These are phyloP conservation scores for Theileria parva DNA, from an alignment of 169 alveolate species.

Conservation along the genomic window DNA sequence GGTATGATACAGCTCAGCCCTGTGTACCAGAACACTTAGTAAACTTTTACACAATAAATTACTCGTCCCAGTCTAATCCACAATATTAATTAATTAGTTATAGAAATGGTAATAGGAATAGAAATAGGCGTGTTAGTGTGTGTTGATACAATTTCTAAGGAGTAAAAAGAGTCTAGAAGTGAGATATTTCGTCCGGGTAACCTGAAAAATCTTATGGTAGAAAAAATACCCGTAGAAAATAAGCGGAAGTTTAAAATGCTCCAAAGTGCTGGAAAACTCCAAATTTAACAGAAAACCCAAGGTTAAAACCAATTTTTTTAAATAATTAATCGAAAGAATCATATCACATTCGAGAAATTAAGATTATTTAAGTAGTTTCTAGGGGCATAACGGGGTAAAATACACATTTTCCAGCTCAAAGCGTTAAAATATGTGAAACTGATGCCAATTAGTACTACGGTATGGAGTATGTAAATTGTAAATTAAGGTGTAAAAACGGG, in stretches of 20 bases:
- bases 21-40: constrained; percentile 50
- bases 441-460: too few species aligned
- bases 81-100: background rate
- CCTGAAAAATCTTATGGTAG: background rate
- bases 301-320: background rate
- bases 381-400: too few species aligned
- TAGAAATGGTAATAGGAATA: too few species aligned
- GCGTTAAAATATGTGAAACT: too few species aligned
- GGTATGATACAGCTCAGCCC: constrained; percentile 17
- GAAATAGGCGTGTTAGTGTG: too few species aligned
- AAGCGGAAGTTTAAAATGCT: constrained; percentile 23
- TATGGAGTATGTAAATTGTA: too few species aligned
- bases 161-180: constrained; percentile 22
- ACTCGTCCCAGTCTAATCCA: constrained; percentile 1
- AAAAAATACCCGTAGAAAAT: constrained; percentile 49
- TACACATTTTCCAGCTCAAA: too few species aligned
- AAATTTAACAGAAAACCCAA: background rate
- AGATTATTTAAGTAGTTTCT: too few species aligned
- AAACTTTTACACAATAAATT: constrained; percentile 22
- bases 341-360: too few species aligned
- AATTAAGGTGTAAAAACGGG: too few species aligned
- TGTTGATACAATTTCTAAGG: constrained; percentile 33
- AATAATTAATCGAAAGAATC: background rate
- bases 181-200: background rate
- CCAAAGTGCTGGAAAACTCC: background rate